These are phyloP conservation scores for Novymonas esmeraldas DNA, from an alignment of 208 protist species.

Conservation along the genomic window DNA sequence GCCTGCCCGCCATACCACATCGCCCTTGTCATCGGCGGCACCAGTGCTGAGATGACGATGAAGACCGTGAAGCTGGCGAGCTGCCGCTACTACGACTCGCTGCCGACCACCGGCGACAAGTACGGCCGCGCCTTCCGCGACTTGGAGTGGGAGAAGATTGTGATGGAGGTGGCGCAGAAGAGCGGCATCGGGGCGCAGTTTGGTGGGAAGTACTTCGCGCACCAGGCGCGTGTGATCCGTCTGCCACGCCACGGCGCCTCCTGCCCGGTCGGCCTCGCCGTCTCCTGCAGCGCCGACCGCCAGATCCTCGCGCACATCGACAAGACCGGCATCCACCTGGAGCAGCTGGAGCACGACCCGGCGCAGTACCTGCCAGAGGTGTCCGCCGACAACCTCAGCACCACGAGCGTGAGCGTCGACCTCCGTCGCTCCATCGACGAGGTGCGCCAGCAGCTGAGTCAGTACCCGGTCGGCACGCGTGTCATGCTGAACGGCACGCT, in stretches of 20 bases:
- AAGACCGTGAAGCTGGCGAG: slow-evolving; percentile 97
- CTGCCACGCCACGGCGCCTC: slow-evolving; percentile 91
- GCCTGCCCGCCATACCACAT: slow-evolving; percentile 99
- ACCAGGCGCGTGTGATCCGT: slow-evolving; percentile 95
- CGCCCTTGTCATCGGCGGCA: slow-evolving; percentile 97
- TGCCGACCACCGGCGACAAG: slow-evolving; percentile 94
- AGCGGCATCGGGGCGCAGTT: slow-evolving; percentile 96
- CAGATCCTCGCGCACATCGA: slow-evolving; percentile 96
- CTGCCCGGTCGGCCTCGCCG: slow-evolving; percentile 95
- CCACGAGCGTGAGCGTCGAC: slow-evolving; percentile 81
- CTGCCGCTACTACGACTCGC: slow-evolving; percentile 94
- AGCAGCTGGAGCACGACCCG: slow-evolving; percentile 94
- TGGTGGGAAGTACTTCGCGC: slow-evolving; percentile 97
- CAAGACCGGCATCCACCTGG: slow-evolving; percentile 93
- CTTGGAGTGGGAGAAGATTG: slow-evolving; percentile 93
- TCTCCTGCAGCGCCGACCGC: slow-evolving; percentile 97
- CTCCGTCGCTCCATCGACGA: slow-evolving; percentile 91
- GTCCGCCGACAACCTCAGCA: slow-evolving; percentile 33
- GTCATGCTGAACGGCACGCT: slow-evolving; percentile 95
- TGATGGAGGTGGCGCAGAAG: slow-evolving; percentile 87
- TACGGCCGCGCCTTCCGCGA: slow-evolving; percentile 96
- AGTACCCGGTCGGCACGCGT: slow-evolving; percentile 90
- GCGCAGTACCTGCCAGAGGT: slow-evolving; percentile 93
- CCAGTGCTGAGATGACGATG: slow-evolving; percentile 97
- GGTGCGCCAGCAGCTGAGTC: slow-evolving; percentile 73